Evolutionary conservation across 106 monocot species (phyloP).

Genomic region (Triglochin maritima): DNA sequence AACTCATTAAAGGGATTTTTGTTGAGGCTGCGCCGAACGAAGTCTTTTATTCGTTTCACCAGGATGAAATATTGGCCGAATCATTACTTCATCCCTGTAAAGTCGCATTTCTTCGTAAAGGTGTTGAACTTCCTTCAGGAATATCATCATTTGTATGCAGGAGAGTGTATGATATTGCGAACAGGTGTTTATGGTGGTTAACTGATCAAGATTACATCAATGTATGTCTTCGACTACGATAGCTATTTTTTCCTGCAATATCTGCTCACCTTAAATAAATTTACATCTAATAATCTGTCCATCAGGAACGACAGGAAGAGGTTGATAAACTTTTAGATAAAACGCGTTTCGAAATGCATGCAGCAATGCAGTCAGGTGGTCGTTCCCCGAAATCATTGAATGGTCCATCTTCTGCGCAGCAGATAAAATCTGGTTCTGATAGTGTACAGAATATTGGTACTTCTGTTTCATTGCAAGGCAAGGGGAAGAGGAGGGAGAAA

Average conservation of each 20-base stretch:
- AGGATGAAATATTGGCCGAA: conserved; percentile 70
- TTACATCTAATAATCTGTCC: not conserved
- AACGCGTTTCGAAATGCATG: conserved; percentile 90
- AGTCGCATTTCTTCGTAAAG: conserved; percentile 84
- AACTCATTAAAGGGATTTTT: conserved; percentile 48
- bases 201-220: conserved; percentile 94
- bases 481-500: conserved; percentile 55
- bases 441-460: conserved; percentile 48
- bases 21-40: conserved; percentile 86
- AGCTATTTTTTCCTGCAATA: too few species aligned
- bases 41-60: conserved; percentile 91
- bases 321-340: conserved; percentile 76
- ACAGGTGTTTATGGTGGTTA: conserved; percentile 96
- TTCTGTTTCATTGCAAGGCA: conserved; percentile 30
- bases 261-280: not conserved
- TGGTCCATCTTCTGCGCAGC: conserved; percentile 51
- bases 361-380: conserved; percentile 81
- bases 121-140: conserved; percentile 67
- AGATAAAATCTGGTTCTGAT: conserved; percentile 75
- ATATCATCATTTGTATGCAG: conserved; percentile 86
- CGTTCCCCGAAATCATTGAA: conserved; percentile 81
- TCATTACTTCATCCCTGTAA: conserved; percentile 95
- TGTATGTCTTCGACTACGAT: conserved; percentile 28
- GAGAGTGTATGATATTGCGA: conserved; percentile 79
- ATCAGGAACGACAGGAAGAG: conserved; percentile 23